phyloP scores from a whole-genome alignment of 257 asterid species.

The Ligustrum vulgare region DNA sequence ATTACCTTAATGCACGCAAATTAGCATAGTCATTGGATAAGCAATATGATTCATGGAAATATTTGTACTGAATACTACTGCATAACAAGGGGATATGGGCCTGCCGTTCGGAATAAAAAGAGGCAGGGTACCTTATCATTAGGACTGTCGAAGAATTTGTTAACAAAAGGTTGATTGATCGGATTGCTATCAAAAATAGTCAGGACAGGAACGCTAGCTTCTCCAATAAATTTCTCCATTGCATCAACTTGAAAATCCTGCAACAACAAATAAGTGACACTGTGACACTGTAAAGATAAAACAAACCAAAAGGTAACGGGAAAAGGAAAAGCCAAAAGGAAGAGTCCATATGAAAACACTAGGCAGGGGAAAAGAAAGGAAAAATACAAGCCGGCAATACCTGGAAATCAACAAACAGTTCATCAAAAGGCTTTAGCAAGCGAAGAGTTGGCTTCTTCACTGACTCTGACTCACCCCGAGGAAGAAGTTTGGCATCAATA shows the following conservation, averaged over 20 bases:
- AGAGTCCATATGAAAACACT: not conserved
- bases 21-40: no score
- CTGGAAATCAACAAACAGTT: conserved; percentile 61
- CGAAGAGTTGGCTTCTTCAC: conserved; percentile 75
- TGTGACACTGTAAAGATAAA: conserved; percentile 6
- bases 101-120: not conserved
- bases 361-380: not conserved
- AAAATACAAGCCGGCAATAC: conserved; percentile 26
- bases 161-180: conserved; percentile 44
- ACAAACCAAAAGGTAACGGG: not conserved
- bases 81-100: not conserved
- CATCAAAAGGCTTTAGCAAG: conserved; percentile 83
- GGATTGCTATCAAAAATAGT: conserved; percentile 60
- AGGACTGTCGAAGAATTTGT: conserved; percentile 53
- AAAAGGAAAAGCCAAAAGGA: not conserved
- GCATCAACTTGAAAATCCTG: conserved; percentile 70
- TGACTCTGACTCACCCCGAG: conserved; percentile 58
- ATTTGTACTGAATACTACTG: not conserved
- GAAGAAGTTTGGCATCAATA: conserved; percentile 62
- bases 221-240: conserved; percentile 60
- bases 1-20: no score
- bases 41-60: not conserved
- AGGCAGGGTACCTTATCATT: conserved; percentile 49
- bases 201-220: conserved; percentile 51
- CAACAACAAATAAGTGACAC: conserved; percentile 16